Evolutionary conservation across 257 asterid species (phyloP), one percentile per base, ranked within the genome.

Genomic region (Catharanthus roseus): DNA sequence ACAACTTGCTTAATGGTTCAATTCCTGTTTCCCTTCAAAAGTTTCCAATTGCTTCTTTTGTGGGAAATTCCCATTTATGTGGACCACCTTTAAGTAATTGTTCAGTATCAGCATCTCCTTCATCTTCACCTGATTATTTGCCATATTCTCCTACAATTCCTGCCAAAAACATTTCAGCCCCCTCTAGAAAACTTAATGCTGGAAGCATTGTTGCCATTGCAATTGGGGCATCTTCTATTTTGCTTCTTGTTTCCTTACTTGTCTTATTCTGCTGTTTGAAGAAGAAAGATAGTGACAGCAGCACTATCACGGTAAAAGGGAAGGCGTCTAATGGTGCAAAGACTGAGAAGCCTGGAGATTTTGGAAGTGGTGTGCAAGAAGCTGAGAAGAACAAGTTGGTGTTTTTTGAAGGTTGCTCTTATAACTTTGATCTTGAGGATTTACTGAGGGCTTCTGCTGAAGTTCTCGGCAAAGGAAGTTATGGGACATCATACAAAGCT

Each of bases 371-470:
- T 1, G 91, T 89, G 47, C 99, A 89, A 56, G 97, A 84, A 41
- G 84, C 90, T 3, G 99, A 91, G 83, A 95, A 91, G 75, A 88
- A 89, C 79, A 95, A 88, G 80, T 82, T 95, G 55, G 86, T 83
- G 6, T 93, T 95, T 60, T 87, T 91, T 13, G 93, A 88, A 67
- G 93, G 99, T 21, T 80, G 89, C 74, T 78, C 90, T 9, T 77
- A 83, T 26, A 83, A 75, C 87, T 91, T 91, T 36, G 87, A 95
- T 81, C 86, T 95, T 0, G 99, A 95, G 81, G 99, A 95, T 71
- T 74, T 95, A 84, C 74, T 95, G 4, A 90, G 99, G 69, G 96
- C 99, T 10, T 95, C 99, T 3, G 99, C 99, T 4, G 97, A 95
- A 70, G 96, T 95, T 75, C 97, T 95, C 24, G 99, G 99, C 3